phyloP scores from a whole-genome alignment of 805 yeast species.

The Dipodascopsis tothii region DNA sequence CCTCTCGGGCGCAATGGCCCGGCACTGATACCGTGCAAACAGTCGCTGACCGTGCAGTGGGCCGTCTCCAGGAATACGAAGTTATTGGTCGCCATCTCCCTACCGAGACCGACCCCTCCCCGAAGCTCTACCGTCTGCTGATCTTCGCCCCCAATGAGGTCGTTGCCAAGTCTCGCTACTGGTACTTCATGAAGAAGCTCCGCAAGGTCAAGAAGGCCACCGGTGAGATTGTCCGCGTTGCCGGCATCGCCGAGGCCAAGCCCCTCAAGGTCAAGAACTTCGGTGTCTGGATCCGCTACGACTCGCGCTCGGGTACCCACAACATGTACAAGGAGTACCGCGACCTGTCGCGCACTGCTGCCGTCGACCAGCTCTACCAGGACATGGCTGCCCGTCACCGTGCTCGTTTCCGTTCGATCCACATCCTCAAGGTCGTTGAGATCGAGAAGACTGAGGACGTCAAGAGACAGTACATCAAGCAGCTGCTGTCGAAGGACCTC shows the following conservation, averaged over 20 bases:
- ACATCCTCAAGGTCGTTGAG: conserved; percentile 97
- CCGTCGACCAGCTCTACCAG: conserved; percentile 96
- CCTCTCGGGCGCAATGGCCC: not conserved
- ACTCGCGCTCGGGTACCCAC: conserved; percentile 99
- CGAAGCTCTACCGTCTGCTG: conserved; percentile 99
- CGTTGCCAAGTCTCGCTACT: conserved; percentile 99
- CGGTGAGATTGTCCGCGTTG: conserved; percentile 96
- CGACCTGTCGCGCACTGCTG: conserved; percentile 98
- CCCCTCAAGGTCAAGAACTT: conserved; percentile 99
- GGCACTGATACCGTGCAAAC: not conserved
- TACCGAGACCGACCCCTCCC: conserved; percentile 97
- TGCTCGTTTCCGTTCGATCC: conserved; percentile 99
- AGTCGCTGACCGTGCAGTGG: conserved; percentile 8
- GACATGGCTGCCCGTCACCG: conserved; percentile 99
- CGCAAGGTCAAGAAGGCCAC: conserved; percentile 99
- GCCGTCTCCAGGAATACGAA: conserved; percentile 24
- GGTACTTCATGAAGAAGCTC: conserved; percentile 99
- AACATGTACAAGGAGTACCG: conserved; percentile 99
- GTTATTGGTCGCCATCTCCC: conserved; percentile 99
- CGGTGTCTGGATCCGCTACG: conserved; percentile 99
- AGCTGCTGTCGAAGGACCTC: conserved; percentile 88
- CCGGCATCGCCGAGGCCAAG: conserved; percentile 81
- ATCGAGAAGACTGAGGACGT: conserved; percentile 95
- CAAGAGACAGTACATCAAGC: conserved; percentile 98
- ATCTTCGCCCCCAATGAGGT: conserved; percentile 98